Conservation (phyloP, 2,329 filamentous ascomycete species). For the Xylariales sp. region DNA sequence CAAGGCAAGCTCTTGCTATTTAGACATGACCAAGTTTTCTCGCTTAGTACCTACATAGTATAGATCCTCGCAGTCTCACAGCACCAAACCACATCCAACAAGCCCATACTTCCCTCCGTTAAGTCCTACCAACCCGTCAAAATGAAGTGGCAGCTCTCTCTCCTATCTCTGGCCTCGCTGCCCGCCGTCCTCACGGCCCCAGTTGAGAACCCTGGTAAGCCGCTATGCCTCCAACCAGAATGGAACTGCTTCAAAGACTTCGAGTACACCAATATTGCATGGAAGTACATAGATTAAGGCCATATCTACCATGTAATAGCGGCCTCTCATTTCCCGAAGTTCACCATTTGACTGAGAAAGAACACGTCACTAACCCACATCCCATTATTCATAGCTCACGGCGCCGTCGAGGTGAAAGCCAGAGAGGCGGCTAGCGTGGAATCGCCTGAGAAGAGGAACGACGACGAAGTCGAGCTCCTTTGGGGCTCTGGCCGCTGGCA, state of each 20-base stretch:
- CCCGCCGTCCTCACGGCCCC: constrained; percentile 14
- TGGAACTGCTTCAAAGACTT: constrained; percentile 9
- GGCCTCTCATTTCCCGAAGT: background rate
- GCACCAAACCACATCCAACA: background rate
- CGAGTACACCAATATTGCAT: constrained; percentile 15
- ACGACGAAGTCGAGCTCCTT: constrained; percentile 2
- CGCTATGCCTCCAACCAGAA: constrained; percentile 10
- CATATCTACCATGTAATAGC: constrained; percentile 6
- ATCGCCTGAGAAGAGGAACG: background rate
- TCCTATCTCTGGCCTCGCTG: constrained; percentile 12
- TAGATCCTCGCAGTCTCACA: background rate
- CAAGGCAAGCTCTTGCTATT: background rate
- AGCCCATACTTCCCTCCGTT: background rate
- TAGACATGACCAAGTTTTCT: background rate
- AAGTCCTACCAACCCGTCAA: background rate
- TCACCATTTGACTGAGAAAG: background rate
- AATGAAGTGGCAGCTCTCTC: constrained; percentile 16
- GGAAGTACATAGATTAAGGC: constrained; percentile 12
- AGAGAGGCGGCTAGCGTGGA: background rate
- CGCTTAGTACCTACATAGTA: background rate
- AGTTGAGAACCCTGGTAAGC: constrained; percentile 6
- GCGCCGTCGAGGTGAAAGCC: background rate
- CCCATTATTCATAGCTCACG: background rate
- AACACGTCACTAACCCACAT: background rate
- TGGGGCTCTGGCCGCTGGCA: background rate